phyloP scores from a whole-genome alignment of 805 yeast species.

The Wickerhamiella dianesei region DNA sequence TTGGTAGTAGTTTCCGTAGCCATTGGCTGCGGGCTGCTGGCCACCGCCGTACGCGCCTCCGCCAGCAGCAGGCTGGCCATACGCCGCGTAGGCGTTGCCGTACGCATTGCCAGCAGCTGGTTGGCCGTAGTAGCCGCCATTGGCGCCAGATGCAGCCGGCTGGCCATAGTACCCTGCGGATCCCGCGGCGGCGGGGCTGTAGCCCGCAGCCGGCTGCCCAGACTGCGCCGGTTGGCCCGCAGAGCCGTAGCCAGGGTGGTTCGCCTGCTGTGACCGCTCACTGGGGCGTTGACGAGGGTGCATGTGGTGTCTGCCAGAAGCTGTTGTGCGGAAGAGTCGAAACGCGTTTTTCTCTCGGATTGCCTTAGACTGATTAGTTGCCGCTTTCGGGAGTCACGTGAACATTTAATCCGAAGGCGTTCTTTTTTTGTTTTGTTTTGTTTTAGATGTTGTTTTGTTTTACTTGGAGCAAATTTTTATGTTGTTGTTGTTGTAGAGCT shows the following conservation, averaged over 20 bases:
- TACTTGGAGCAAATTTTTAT: no score
- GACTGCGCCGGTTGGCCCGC: conserved; percentile 4
- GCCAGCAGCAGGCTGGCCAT: conserved; percentile 7
- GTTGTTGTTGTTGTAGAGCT: no score
- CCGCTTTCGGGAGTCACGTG: background rate
- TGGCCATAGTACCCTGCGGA: conserved; percentile 4
- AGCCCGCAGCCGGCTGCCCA: conserved; percentile 7
- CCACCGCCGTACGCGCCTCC: conserved; percentile 2
- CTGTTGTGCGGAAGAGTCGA: background rate
- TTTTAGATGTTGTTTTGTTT: no score
- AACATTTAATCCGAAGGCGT: no score
- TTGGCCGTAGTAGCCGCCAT: conserved; percentile 3
- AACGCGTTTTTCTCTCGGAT: background rate
- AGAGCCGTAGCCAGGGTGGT: conserved; percentile 11
- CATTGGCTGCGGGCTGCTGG: background rate
- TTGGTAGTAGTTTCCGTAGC: background rate
- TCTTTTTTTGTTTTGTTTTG: background rate
- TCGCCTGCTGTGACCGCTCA: conserved; percentile 11
- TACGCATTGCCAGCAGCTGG: conserved; percentile 9
- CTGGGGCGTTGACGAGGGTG: background rate
- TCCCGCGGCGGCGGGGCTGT: conserved; percentile 3
- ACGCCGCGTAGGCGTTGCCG: conserved; percentile 5
- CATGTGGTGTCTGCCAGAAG: background rate
- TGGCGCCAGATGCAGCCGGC: conserved; percentile 8
- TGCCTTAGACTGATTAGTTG: background rate